Conservation (phyloP, 768 basidiomycete genomes). For the Austroboletus eburneus region DNA sequence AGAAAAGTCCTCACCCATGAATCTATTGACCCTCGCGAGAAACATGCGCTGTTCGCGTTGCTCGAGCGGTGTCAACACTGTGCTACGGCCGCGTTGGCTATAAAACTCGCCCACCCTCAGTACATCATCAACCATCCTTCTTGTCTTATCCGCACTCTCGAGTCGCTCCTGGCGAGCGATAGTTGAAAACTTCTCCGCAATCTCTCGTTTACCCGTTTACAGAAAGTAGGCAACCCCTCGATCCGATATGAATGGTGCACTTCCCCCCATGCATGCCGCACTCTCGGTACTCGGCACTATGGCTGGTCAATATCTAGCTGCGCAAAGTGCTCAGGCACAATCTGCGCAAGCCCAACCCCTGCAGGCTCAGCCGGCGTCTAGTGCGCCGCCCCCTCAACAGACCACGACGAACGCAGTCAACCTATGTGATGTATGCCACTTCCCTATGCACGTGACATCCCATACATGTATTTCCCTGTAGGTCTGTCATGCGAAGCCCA, state of each 20-base stretch:
- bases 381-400: slow-evolving; percentile 11
- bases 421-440: slow-evolving; percentile 48
- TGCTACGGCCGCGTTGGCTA: slow-evolving; percentile 15
- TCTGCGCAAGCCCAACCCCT: slow-evolving; percentile 22
- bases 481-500: slow-evolving; percentile 55
- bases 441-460: slow-evolving; percentile 1
- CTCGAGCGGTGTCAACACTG: slow-evolving; percentile 8
- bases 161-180: slow-evolving; percentile 31
- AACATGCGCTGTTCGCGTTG: slow-evolving; percentile 31
- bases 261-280: slow-evolving; percentile 35
- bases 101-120: slow-evolving; percentile 18
- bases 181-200: slow-evolving; percentile 1
- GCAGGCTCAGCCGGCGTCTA: slow-evolving; percentile 19
- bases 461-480: slow-evolving; percentile 18
- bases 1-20: slow-evolving; percentile 13
- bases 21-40: slow-evolving; percentile 23
- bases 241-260: slow-evolving; percentile 25
- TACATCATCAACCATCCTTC: slow-evolving; percentile 36
- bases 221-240: slow-evolving; percentile 6
- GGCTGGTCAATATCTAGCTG: slow-evolving; percentile 34
- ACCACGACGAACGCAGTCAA: slow-evolving; percentile 27
- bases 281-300: slow-evolving; percentile 34
- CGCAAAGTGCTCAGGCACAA: slow-evolving; percentile 29
- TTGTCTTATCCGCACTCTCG: slow-evolving; percentile 35
- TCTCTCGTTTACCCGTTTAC: slow-evolving; percentile 5